Evolutionary conservation across 768 basidiomycete species (phyloP).

Genomic region (Mrakia blollopis): DNA sequence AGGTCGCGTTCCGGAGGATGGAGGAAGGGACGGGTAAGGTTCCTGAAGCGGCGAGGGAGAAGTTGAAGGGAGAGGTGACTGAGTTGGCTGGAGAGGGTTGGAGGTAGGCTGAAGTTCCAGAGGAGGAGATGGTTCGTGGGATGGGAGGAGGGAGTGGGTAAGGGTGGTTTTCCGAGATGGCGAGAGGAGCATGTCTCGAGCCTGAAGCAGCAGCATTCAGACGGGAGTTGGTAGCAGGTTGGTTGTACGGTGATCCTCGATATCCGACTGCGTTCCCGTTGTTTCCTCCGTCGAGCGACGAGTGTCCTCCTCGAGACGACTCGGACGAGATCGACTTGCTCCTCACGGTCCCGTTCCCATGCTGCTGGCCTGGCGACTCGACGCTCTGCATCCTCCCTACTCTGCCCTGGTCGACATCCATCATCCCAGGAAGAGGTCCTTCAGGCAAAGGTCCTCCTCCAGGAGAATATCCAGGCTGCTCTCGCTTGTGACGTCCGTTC

Average conservation of each 20-base stretch:
- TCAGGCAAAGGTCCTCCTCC: background rate
- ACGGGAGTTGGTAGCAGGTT: background rate
- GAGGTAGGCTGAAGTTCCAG: slow-evolving; percentile 6
- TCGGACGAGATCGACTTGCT: slow-evolving; percentile 20
- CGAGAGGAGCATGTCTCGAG: slow-evolving; percentile 7
- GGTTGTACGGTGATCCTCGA: background rate
- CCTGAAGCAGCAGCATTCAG: background rate
- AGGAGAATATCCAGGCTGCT: background rate
- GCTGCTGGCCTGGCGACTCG: slow-evolving; percentile 14
- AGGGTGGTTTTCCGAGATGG: slow-evolving; percentile 27
- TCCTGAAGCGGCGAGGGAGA: background rate
- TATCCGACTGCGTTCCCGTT: background rate
- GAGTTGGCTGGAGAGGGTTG: background rate
- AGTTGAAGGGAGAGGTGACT: background rate
- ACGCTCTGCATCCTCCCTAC: background rate
- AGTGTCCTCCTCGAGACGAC: slow-evolving; percentile 13
- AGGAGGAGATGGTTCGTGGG: slow-evolving; percentile 19
- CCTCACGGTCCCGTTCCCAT: background rate
- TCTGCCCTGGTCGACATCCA: background rate
- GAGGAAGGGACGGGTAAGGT: background rate
- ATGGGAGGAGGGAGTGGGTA: slow-evolving; percentile 27
- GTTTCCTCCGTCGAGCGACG: background rate
- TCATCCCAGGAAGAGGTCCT: background rate
- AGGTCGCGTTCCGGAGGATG: background rate
- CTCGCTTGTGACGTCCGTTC: slow-evolving; percentile 8